phyloP scores from a whole-genome alignment of 805 yeast species.

The Nakazawaea molendinolei region DNA sequence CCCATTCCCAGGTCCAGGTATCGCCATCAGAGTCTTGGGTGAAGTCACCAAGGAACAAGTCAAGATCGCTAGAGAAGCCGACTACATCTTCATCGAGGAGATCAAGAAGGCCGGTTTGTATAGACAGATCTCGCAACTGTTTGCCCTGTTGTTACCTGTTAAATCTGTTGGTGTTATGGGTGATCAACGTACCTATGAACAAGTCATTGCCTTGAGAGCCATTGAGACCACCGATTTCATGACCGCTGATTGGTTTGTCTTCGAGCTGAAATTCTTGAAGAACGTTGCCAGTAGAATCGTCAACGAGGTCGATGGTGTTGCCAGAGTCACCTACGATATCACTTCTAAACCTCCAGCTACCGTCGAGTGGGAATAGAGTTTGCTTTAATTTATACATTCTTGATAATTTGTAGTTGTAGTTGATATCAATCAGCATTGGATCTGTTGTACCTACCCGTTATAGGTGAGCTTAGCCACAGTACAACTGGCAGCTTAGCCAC shows the following conservation, averaged over 20 bases:
- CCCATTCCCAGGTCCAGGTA: slow-evolving; percentile 99
- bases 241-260: slow-evolving; percentile 99
- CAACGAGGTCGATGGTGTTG: slow-evolving; percentile 98
- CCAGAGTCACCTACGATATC: slow-evolving; percentile 97
- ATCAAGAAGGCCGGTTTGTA: slow-evolving; percentile 90
- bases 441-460: too few species aligned
- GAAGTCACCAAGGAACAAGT: slow-evolving; percentile 93
- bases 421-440: too few species aligned
- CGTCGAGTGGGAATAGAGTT: slow-evolving; percentile 90
- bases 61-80: slow-evolving; percentile 96
- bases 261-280: slow-evolving; percentile 88
- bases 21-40: slow-evolving; percentile 96
- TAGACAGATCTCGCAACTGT: slow-evolving; percentile 92
- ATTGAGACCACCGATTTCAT: slow-evolving; percentile 96
- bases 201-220: slow-evolving; percentile 97
- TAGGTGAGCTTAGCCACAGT: too few species aligned
- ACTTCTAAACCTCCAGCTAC: slow-evolving; percentile 99
- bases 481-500: too few species aligned
- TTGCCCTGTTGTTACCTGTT: slow-evolving; percentile 94
- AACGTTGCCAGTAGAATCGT: slow-evolving; percentile 92
- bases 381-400: not conserved
- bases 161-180: slow-evolving; percentile 99
- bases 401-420: too few species aligned
- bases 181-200: slow-evolving; percentile 98
- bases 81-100: slow-evolving; percentile 91